phyloP scores from a whole-genome alignment of 2,329 filamentous ascomycete genomes.

The Golovinomyces cichoracearum region DNA sequence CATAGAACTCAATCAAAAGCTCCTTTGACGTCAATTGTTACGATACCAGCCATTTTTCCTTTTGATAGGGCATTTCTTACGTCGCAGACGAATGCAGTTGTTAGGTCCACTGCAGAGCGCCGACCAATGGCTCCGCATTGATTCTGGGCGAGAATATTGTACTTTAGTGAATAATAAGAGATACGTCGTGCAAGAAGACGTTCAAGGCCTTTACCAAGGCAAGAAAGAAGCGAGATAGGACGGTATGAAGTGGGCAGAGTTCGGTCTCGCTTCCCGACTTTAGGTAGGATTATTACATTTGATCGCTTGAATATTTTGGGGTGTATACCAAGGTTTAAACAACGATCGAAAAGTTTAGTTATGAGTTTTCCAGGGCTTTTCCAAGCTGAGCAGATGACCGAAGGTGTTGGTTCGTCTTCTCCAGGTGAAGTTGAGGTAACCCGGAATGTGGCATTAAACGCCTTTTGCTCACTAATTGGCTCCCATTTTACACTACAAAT shows the following conservation, averaged over 20 bases:
- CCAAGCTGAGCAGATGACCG: background rate
- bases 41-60: background rate
- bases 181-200: background rate
- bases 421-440: background rate
- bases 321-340: background rate
- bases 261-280: background rate
- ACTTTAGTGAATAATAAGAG: background rate
- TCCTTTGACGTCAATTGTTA: background rate
- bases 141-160: background rate
- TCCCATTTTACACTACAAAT: background rate
- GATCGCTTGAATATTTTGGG: background rate
- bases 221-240: background rate
- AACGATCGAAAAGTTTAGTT: background rate
- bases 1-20: background rate
- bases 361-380: background rate
- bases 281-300: background rate
- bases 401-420: background rate
- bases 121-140: background rate
- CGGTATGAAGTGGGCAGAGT: background rate
- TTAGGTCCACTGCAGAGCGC: background rate
- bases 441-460: background rate
- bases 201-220: no score
- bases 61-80: background rate
- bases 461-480: background rate
- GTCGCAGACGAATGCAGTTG: background rate